Evolutionary conservation across 2,329 filamentous ascomycete species (phyloP).

Genomic region (Verticillium tricorpus): DNA sequence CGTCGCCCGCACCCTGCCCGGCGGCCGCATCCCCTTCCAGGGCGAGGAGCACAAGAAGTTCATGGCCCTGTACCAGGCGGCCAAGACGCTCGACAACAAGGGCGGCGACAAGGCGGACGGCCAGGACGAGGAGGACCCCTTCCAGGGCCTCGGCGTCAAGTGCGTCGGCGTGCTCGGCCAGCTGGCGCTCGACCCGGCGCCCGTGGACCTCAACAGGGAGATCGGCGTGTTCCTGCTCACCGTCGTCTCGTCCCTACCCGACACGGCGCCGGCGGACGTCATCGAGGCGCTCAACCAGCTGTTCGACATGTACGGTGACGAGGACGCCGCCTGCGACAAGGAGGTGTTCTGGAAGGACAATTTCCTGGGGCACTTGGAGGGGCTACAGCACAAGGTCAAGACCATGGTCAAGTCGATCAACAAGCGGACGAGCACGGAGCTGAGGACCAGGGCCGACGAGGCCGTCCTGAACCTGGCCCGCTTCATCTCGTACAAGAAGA

Average conservation of each 20-base stretch:
- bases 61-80: conserved; percentile 61
- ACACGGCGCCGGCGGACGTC: conserved; percentile 50
- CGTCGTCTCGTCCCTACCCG: conserved; percentile 45
- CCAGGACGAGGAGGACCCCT: conserved; percentile 42
- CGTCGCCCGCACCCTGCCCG: conserved; percentile 48
- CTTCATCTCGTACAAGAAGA: conserved; percentile 63
- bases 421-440: conserved; percentile 51
- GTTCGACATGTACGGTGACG: conserved; percentile 64
- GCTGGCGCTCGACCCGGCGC: conserved; percentile 52
- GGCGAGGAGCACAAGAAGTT: conserved; percentile 57
- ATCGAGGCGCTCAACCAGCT: conserved; percentile 63
- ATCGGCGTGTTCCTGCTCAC: conserved; percentile 60
- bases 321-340: conserved; percentile 51
- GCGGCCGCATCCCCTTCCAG: conserved; percentile 41
- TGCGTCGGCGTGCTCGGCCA: conserved; percentile 63
- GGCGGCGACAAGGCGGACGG: conserved; percentile 10
- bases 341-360: conserved; percentile 61
- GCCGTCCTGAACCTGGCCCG: conserved; percentile 54
- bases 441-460: conserved; percentile 58
- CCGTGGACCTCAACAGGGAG: conserved; percentile 52
- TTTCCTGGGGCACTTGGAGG: conserved; percentile 56
- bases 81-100: conserved; percentile 30
- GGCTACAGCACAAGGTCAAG: conserved; percentile 47
- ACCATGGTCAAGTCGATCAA: conserved; percentile 56
- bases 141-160: conserved; percentile 60